These are phyloP conservation scores for Phytophthora pisi DNA, from an alignment of 352 stramenopile species.

Conservation along the genomic window DNA sequence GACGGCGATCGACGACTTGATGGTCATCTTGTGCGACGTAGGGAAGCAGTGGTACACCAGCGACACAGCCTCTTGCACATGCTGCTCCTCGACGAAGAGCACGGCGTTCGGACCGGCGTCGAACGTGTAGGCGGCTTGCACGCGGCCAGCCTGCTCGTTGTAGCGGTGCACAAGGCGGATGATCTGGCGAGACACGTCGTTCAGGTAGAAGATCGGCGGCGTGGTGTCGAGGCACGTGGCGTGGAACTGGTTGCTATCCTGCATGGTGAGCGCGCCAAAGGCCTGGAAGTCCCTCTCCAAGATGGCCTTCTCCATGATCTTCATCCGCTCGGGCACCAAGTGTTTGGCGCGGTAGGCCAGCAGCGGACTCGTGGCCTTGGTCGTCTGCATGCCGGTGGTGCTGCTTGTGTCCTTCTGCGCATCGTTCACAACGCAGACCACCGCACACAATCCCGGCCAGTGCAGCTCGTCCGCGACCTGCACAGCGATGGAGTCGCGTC, in stretches of 20 bases:
- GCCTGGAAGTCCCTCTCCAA: slow-evolving; percentile 92
- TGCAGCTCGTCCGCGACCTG: slow-evolving; percentile 88
- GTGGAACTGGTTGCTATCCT: slow-evolving; percentile 99
- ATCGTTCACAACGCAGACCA: slow-evolving; percentile 97
- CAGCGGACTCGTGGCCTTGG: slow-evolving; percentile 92
- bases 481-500: slow-evolving; percentile 67
- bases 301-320: slow-evolving; percentile 91
- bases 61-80: slow-evolving; percentile 67
- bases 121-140: slow-evolving; percentile 98
- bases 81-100: slow-evolving; percentile 82
- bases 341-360: slow-evolving; percentile 85
- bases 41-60: slow-evolving; percentile 66
- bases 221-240: slow-evolving; percentile 97
- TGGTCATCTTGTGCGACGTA: slow-evolving; percentile 26
- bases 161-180: slow-evolving; percentile 93
- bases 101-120: slow-evolving; percentile 99
- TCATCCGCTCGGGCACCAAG: slow-evolving; percentile 88
- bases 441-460: slow-evolving; percentile 94
- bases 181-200: slow-evolving; percentile 89
- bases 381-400: slow-evolving; percentile 96
- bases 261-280: slow-evolving; percentile 98
- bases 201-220: slow-evolving; percentile 99
- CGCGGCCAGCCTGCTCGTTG: slow-evolving; percentile 77
- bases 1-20: slow-evolving; percentile 44
- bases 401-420: slow-evolving; percentile 97